Base-by-base conservation (phyloP, 192 early-diverging fungal genomes). In the Geranomyces variabilis region DNA sequence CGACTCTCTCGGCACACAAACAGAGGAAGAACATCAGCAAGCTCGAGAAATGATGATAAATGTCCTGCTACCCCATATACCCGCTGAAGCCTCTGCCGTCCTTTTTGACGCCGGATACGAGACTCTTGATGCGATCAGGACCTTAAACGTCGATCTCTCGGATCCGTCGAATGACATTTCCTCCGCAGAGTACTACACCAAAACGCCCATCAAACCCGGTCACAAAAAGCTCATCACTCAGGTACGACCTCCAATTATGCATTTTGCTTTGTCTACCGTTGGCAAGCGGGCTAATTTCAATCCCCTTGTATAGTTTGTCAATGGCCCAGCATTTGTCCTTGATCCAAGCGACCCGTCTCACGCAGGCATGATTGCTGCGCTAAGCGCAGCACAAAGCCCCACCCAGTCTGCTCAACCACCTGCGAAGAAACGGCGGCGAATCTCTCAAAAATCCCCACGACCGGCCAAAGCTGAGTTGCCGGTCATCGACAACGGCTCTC, bases 51-150 rank as follows among this genome's bases (percentile, higher is more conserved):
- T 45, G 53, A 51, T 74, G 13, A 74, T 75, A 1, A 58, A 69
- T 7, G 26, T 34, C 4, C 43, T 75, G 31, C 41, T 22, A 7
- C 73, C 65, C 9, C 59, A 75, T 30, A 63, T 75, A 17, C 66
- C 66, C 8, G 46, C 56, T 12, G 73, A 75, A 61, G 73, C 73
- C 15, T 34, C 41, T 36, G 24, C 19, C 56, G 13, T 75, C 8
- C 56, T 75, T 41, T 75, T 68, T 49, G 73, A 75, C 21, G 73
- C 73, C 10, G 73, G 73, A 8, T 75, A 69, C 30, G 73, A 75
- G 47, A 75, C 73, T 13, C n/a, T 75, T 28, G 73, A 75, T 17
- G 46, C 60, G 6, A 69, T 75, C 41, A 26, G 60, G 17, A 60
- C 65, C 14, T 47, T 75, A 13, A 75, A 75, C 33, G 57, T 67